phyloP scores from a whole-genome alignment of 2,329 filamentous ascomycete genomes.

The Dryadomyces quercivorus region DNA sequence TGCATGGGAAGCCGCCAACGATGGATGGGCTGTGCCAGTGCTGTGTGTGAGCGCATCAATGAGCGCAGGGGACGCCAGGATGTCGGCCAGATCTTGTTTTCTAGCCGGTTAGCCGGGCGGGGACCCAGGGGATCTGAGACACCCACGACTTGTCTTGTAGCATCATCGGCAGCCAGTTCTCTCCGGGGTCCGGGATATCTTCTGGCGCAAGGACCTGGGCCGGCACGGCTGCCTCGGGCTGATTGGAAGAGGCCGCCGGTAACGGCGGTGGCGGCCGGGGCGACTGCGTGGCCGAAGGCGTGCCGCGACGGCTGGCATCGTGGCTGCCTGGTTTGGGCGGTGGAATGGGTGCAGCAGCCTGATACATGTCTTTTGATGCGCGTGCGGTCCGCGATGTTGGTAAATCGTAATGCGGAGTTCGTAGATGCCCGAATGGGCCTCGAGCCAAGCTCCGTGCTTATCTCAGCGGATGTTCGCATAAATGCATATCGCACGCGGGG shows the following conservation, averaged over 20 bases:
- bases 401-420: not conserved
- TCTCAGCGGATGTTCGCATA: not conserved
- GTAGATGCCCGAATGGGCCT: not conserved
- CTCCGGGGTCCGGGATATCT: constrained; percentile 43
- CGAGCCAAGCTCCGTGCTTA: not conserved
- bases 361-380: constrained; percentile 21
- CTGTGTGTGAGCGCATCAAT: constrained; percentile 64
- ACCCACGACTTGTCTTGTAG: constrained; percentile 73
- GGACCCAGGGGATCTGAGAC: too few relatives aligned
- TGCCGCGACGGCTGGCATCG: constrained; percentile 54
- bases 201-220: constrained; percentile 18
- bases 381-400: not conserved
- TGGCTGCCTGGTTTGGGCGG: constrained; percentile 62
- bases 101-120: constrained; percentile 25
- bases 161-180: constrained; percentile 66
- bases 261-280: constrained; percentile 29
- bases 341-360: constrained; percentile 51
- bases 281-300: constrained; percentile 39
- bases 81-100: constrained; percentile 64
- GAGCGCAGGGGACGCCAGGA: constrained; percentile 52
- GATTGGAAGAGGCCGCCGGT: constrained; percentile 8
- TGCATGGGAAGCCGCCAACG: constrained; percentile 51
- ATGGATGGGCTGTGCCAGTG: constrained; percentile 56
- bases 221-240: constrained; percentile 17
- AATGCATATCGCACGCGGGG: constrained; percentile 1